Percentiles rank a stretch among this genome's conserved stretches.
Evolutionary conservation across 2,329 filamentous ascomycete genomes (phyloP).

Genomic region (Penicillium sp.): DNA sequence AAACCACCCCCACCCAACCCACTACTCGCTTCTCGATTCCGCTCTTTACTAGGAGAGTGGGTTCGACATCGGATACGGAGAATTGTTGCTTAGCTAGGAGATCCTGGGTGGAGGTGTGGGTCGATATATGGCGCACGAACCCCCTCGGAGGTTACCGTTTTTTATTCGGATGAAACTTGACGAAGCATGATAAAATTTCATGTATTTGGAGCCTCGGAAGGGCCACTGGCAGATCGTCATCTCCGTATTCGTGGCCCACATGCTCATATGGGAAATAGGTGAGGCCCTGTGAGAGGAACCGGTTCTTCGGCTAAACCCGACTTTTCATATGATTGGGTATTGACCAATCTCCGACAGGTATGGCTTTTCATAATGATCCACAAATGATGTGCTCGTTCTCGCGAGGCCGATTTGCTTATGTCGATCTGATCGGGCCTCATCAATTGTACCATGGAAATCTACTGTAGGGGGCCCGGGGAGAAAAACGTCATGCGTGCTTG

Average conservation of each 20-base stretch:
- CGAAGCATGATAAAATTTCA: background rate
- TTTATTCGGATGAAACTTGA: background rate
- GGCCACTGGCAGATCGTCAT: slow-evolving; percentile 12
- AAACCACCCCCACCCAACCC: background rate
- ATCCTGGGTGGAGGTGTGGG: background rate
- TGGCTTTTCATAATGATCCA: background rate
- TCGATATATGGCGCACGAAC: background rate
- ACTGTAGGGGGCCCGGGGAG: background rate
- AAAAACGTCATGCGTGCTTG: background rate
- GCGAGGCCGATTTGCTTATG: background rate
- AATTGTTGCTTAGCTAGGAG: slow-evolving; percentile 9
- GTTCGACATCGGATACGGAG: background rate
- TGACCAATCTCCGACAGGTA: background rate
- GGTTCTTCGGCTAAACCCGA: background rate
- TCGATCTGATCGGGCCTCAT: background rate
- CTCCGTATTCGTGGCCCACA: slow-evolving; percentile 7
- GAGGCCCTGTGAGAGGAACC: background rate
- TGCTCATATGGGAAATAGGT: background rate
- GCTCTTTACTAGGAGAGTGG: background rate
- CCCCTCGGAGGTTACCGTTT: background rate
- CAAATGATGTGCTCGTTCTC: background rate
- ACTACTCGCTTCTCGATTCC: background rate
- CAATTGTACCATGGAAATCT: background rate
- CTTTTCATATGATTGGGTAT: background rate
- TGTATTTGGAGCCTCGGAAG: background rate